Base-by-base conservation (phyloP, 2,329 filamentous ascomycete genomes). In the Fusarium compactum region DNA sequence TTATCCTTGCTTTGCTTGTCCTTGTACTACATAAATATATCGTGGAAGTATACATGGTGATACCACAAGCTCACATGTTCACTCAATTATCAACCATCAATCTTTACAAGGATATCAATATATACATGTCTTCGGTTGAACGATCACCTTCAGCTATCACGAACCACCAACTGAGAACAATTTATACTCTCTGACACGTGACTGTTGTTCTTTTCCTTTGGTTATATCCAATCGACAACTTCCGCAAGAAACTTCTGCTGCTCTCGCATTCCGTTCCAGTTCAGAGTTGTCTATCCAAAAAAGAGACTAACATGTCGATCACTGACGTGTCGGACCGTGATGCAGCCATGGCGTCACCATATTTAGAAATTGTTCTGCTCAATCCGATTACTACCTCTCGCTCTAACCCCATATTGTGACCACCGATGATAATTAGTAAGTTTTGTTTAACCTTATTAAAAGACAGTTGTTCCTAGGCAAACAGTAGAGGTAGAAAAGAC, bases 261-360 rank as follows among this genome's bases (percentile, higher is more conserved):
- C 47, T 29, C 38, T 56, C 40, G 32, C 51, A 55, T 67, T 71
- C 68, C 69, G 58, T 63, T 56, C 52, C 38, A 55, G 27, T 32
- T 20, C 15, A 53, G 27, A 65, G 29, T 24, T 34, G 53, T 22
- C 43, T 52, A 34, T 46, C 47, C 30, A 32, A 43, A 56, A 69
- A 34, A 20, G 41, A 45, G 41, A 46, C 32, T 24, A 46, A 43
- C 14, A 48, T 51, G 63, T 54, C 58, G 47, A 69, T 53, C 34
- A 60, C 58, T 62, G 45, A 61, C 55, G 46, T 47, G 29, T 46
- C 41, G 40, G 58, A 65, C 43, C 68, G 62, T 41, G 40, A 69
- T 69, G 38, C 48, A 71, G 59, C 56, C 58, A 63, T 60, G 30
- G 57, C 58, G 53, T 65, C 57, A 58, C 47, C 43, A 50, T 56